A percentile compares a stretch with the other conserved stretches of the same genome.
These are phyloP conservation scores for Plenodomus tracheiphilus DNA, from an alignment of 2,329 filamentous ascomycete species.

Conservation along the genomic window DNA sequence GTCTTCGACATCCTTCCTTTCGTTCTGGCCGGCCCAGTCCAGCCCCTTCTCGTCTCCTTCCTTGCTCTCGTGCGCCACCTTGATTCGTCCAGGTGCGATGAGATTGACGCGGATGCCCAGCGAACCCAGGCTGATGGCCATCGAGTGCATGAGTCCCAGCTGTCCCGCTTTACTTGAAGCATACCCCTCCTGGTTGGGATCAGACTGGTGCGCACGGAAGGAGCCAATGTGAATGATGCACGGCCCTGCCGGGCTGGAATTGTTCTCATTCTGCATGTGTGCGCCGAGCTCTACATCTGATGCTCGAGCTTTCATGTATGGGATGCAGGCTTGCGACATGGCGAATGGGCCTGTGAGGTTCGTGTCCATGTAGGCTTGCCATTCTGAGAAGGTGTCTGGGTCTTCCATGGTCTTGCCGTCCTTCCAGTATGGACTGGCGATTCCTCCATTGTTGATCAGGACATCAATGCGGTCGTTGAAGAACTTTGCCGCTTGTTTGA, in stretches of 20 bases:
- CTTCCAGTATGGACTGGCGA: conserved; percentile 47
- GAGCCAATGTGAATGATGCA: conserved; percentile 54
- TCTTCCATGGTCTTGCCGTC: conserved; percentile 54
- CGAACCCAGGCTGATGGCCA: conserved; percentile 52
- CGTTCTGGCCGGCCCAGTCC: conserved; percentile 43
- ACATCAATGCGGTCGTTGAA: conserved; percentile 47
- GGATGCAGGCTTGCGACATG: conserved; percentile 52
- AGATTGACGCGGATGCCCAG: conserved; percentile 54
- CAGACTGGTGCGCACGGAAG: conserved; percentile 52
- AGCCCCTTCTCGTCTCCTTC: conserved; percentile 49
- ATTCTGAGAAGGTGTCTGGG: conserved; percentile 47
- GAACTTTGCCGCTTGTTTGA: conserved; percentile 49
- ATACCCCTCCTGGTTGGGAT: conserved; percentile 56
- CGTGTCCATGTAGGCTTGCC: conserved; percentile 53
- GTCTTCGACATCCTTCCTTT: conserved; percentile 47
- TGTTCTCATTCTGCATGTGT: conserved; percentile 27
- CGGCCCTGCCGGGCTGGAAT: conserved; percentile 40
- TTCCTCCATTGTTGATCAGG: conserved; percentile 45
- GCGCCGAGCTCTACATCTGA: conserved; percentile 30
- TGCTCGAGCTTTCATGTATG: conserved; percentile 49
- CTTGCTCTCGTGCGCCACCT: conserved; percentile 52
- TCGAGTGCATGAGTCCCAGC: conserved; percentile 55
- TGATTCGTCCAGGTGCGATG: conserved; percentile 53
- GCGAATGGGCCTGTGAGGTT: conserved; percentile 54
- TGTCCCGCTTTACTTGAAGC: conserved; percentile 57